Base-by-base conservation (phyloP, 371 early-diverging fungal genomes). In the Mortierella sp. region DNA sequence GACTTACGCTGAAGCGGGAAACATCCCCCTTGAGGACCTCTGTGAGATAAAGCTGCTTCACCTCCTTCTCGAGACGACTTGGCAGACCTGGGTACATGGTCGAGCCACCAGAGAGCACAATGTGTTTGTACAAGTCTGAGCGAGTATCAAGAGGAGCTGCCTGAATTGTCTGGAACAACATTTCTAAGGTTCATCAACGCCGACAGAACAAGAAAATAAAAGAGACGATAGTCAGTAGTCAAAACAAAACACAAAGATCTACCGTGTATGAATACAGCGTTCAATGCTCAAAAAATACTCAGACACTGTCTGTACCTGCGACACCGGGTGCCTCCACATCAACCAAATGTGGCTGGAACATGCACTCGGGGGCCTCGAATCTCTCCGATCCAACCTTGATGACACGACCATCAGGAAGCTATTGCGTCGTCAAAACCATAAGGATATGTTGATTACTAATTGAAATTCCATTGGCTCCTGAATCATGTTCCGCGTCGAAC, bases 41-140 rank as follows among this genome's bases (percentile, higher is more conserved):
- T 39, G 90, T 87, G 56, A 98, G 84, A 79, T 98, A 99, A 44
- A 98, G 83, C 82, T 97, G 96, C 80, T 97, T 98, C 72, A 98
- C 83, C 82, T 99, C 99, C 87, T 97, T 97, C 81, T 97, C 98
- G 46, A 99, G 84, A 46, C 99, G 93, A 79, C 90, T 90, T 31
- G 98, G 97, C 47, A 98, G 86, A 60, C 99, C 99, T 17, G 98
- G 96, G 80, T 97, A 98, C 98, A 99, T 97, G 60, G 98, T 94
- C 3, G 97, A 93, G 26, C 99, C 99, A 60, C 99, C 99, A 50
- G 98, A 97, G 19, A 99, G 85, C 27, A 99, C 95, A 79, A 99
- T 95, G 67, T 97, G 95, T 76, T 94, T 95, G 88, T 96, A 98
- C 48, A 99, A 86, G 41, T 97, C 97, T 6, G 95, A 64, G 48